phyloP scores from a whole-genome alignment of 495 filamentous ascomycete species.

The Massariosphaeria phaeospora region DNA sequence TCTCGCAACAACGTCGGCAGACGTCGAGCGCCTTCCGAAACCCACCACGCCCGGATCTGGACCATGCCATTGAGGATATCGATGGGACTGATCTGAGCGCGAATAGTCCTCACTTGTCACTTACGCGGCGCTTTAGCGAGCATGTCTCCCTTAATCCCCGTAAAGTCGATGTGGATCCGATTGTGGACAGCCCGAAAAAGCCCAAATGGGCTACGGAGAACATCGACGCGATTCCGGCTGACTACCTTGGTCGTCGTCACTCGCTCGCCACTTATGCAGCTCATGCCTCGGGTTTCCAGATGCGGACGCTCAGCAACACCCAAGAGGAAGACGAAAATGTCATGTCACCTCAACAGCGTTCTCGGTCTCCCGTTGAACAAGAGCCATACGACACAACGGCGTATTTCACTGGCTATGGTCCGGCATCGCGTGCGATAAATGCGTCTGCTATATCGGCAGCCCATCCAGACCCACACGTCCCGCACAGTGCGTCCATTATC shows the following conservation, averaged over 20 bases:
- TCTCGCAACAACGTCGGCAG: constrained; percentile 1
- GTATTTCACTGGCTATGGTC: constrained; percentile 28
- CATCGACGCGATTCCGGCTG: constrained; percentile 47
- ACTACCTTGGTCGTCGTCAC: constrained; percentile 84
- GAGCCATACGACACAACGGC: constrained; percentile 15
- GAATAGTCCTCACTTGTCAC: not conserved
- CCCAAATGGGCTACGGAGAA: constrained; percentile 71
- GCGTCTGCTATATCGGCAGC: constrained; percentile 22
- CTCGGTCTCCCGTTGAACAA: not conserved
- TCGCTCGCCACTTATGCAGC: constrained; percentile 81
- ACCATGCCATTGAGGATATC: constrained; percentile 30
- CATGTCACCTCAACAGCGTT: not conserved
- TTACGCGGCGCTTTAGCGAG: constrained; percentile 29
- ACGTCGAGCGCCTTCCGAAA: not conserved
- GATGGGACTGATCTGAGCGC: constrained; percentile 14
- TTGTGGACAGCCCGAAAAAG: constrained; percentile 43
- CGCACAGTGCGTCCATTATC: not conserved
- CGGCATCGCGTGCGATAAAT: constrained; percentile 22
- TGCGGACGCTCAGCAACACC: constrained; percentile 10
- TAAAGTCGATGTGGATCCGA: constrained; percentile 1
- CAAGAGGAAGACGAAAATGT: constrained; percentile 20
- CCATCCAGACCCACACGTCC: constrained; percentile 20
- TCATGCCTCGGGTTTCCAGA: constrained; percentile 27
- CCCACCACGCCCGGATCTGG: constrained; percentile 2
- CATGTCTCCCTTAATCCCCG: constrained; percentile 7